These are phyloP conservation scores for Poa annua DNA, from an alignment of 176 grass and related monocot species.

Conservation along the genomic window DNA sequence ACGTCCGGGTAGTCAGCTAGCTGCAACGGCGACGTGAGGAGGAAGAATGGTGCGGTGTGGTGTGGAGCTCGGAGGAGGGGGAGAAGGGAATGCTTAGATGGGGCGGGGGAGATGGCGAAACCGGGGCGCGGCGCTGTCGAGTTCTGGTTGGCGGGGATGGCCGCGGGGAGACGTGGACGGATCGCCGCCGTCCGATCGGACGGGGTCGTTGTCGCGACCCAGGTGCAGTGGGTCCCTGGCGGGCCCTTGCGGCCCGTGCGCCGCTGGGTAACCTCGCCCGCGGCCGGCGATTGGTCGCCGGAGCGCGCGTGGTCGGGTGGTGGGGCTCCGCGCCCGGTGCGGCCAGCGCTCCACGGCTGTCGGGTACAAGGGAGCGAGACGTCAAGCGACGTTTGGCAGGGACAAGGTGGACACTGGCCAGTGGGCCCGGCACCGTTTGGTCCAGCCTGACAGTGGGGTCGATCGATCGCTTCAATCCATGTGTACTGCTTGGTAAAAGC, in stretches of 20 bases:
- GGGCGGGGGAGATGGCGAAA: too few species aligned
- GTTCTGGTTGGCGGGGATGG: conserved; percentile 11
- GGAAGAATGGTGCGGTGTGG: conserved; percentile 23
- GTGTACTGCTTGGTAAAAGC: neutral
- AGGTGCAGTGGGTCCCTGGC: neutral
- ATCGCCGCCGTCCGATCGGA: conserved; percentile 1
- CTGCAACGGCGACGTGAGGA: neutral
- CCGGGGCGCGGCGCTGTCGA: conserved; percentile 40
- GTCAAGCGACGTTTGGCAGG: neutral
- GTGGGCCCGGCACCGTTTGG: neutral
- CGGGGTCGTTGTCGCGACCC: neutral
- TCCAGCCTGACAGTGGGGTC: neutral
- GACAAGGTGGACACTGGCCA: neutral
- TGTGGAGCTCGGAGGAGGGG: neutral
- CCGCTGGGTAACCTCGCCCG: neutral
- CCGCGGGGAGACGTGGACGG: conserved; percentile 37
- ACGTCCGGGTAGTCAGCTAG: neutral
- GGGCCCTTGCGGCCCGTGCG: neutral
- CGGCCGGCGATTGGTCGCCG: conserved; percentile 30
- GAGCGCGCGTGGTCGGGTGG: neutral
- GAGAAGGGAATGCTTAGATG: conserved; percentile 42
- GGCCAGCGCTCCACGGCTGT: neutral
- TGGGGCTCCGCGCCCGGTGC: neutral
- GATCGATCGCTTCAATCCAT: neutral
- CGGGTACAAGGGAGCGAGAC: conserved; percentile 39